These are phyloP conservation scores for Fusarium phyllophilum DNA, from an alignment of 2,329 filamentous ascomycete species.

Conservation along the genomic window DNA sequence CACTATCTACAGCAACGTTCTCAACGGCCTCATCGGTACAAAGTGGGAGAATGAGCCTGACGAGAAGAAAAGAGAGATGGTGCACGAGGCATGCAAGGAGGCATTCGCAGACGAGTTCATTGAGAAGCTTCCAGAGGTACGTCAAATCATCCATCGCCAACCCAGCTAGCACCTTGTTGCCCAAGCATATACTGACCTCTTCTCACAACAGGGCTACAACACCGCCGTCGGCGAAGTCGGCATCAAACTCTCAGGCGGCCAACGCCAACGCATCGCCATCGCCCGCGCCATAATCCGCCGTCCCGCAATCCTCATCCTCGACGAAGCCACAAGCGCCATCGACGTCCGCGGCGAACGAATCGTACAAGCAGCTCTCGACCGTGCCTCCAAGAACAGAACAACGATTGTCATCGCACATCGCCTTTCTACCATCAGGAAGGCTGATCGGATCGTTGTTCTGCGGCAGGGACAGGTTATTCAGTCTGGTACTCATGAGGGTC, in stretches of 20 bases:
- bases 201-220: conserved; percentile 67
- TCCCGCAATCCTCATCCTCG: conserved; percentile 76
- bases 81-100: conserved; percentile 71
- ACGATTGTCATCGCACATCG: conserved; percentile 80
- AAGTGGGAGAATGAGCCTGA: conserved; percentile 62
- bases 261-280: conserved; percentile 83
- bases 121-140: conserved; percentile 66
- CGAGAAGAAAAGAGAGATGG: conserved; percentile 66
- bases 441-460: conserved; percentile 81
- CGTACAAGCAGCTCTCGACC: conserved; percentile 72
- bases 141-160: too few relatives aligned
- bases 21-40: conserved; percentile 65
- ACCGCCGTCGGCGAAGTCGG: conserved; percentile 81
- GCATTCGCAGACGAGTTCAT: conserved; percentile 78
- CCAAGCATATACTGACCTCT: too few relatives aligned
- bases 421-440: conserved; percentile 78
- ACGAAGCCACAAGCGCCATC: conserved; percentile 79
- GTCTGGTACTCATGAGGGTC: conserved; percentile 77
- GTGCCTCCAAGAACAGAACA: conserved; percentile 70
- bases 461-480: conserved; percentile 76
- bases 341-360: conserved; percentile 64
- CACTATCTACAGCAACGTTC: conserved; percentile 70
- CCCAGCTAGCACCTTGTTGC: too few relatives aligned
- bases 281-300: conserved; percentile 77
- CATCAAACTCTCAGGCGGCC: conserved; percentile 81